phyloP scores from a whole-genome alignment of 2,329 filamentous ascomycete species.

The Pseudogymnoascus sp. region DNA sequence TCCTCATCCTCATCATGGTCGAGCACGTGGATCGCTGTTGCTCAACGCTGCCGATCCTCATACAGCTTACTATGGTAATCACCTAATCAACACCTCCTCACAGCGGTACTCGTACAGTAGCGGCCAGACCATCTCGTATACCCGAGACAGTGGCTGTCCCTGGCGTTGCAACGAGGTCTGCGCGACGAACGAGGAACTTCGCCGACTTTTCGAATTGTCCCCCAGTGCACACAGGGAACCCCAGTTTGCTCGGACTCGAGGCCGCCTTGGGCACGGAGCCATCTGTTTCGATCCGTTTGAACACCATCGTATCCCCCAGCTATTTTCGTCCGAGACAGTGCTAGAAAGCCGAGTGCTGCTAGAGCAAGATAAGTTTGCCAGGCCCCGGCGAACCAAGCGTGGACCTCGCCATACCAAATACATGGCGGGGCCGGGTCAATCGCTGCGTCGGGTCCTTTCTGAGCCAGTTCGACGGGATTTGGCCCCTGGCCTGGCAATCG shows the following conservation, averaged over 20 bases:
- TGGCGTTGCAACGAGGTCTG: background rate
- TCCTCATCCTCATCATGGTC: background rate
- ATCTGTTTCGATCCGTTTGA: conserved; percentile 4
- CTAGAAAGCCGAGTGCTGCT: background rate
- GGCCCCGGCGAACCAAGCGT: background rate
- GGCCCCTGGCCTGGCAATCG: background rate
- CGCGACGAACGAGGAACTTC: background rate
- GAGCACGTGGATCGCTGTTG: background rate
- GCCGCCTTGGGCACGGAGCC: background rate
- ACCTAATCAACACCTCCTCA: background rate
- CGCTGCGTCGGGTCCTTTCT: background rate
- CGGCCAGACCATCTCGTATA: background rate
- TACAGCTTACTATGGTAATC: background rate
- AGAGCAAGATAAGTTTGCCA: background rate
- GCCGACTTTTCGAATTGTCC: background rate
- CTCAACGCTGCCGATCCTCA: background rate
- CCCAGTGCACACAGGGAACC: background rate
- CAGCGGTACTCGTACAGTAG: conserved; percentile 6
- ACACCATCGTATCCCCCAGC: background rate
- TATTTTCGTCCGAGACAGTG: conserved; percentile 5
- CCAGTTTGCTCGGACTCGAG: conserved; percentile 1
- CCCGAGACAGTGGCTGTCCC: background rate
- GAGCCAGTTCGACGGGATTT: background rate
- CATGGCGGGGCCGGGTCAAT: background rate
- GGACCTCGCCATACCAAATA: background rate